Evolutionary conservation across 2,329 filamentous ascomycete genomes (phyloP).

Genomic region (Ophiocordyceps sinensis): DNA sequence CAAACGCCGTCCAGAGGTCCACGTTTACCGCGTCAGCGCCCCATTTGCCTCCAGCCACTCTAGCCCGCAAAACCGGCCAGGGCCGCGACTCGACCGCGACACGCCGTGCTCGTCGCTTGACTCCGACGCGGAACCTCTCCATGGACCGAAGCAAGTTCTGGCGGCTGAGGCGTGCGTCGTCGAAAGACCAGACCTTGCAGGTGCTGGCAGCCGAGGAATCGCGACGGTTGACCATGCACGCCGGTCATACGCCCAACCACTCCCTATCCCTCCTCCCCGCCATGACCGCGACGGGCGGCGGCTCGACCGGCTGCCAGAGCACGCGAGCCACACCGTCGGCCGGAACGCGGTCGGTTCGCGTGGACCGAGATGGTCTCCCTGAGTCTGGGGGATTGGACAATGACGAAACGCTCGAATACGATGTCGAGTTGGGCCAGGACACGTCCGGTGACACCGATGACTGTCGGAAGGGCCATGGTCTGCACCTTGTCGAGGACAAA

Average conservation of each 20-base stretch:
- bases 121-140: not conserved
- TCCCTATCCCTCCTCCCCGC: conserved; percentile 37
- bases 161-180: conserved; percentile 12
- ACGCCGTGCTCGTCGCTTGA: not conserved
- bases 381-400: too few relatives aligned
- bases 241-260: conserved; percentile 48
- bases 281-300: conserved; percentile 23
- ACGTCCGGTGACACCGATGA: conserved; percentile 1
- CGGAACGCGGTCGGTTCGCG: conserved; percentile 2
- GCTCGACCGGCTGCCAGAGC: conserved; percentile 12
- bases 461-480: conserved; percentile 8
- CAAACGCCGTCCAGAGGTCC: conserved; percentile 34
- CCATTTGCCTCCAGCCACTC: conserved; percentile 13
- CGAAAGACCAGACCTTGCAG: conserved; percentile 29
- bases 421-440: not conserved
- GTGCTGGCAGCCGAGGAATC: conserved; percentile 32
- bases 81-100: conserved; percentile 1
- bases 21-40: conserved; percentile 30
- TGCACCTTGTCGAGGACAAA: conserved; percentile 29
- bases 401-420: not conserved
- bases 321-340: conserved; percentile 15
- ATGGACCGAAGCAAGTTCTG: conserved; percentile 4
- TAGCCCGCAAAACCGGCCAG: conserved; percentile 10
- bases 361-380: not conserved
- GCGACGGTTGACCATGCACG: conserved; percentile 43